phyloP scores from a whole-genome alignment of 306 rosid genomes.

The Cajanus cajan region DNA sequence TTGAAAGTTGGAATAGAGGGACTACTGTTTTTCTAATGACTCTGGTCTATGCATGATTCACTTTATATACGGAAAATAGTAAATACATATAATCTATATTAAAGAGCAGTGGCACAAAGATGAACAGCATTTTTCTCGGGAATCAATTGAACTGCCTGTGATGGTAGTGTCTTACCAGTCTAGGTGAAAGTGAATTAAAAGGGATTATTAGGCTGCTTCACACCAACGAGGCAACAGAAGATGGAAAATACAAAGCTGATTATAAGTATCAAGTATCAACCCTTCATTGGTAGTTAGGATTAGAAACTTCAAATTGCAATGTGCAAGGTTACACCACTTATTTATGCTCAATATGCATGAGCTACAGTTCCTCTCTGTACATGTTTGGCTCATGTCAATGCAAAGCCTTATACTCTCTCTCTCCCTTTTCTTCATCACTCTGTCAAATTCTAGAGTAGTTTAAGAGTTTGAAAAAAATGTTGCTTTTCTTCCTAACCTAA shows the following conservation, averaged over 20 bases:
- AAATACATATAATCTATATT: neutral
- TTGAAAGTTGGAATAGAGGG: slow-evolving; percentile 39
- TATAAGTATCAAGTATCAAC: too few relatives aligned
- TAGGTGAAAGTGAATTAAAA: slow-evolving; percentile 27
- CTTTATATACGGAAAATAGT: neutral
- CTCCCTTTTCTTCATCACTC: neutral
- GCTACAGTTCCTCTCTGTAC: too few relatives aligned
- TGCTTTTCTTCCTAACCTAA: neutral
- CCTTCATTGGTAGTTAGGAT: too few relatives aligned
- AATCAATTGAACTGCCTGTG: slow-evolving; percentile 34
- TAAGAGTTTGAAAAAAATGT: neutral
- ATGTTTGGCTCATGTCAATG: slow-evolving; percentile 46
- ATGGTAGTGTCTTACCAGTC: slow-evolving; percentile 21
- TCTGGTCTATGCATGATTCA: slow-evolving; percentile 1
- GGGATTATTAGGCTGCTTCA: slow-evolving; percentile 20
- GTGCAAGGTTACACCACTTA: too few relatives aligned
- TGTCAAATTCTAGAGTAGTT: neutral
- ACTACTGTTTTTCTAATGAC: slow-evolving; percentile 28
- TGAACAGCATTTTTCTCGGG: slow-evolving; percentile 24
- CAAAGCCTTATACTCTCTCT: slow-evolving; percentile 28
- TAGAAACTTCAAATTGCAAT: too few relatives aligned
- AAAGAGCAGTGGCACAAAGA: slow-evolving; percentile 23
- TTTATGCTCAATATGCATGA: too few relatives aligned
- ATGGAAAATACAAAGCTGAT: too few relatives aligned
- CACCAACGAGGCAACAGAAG: too few relatives aligned